Conservation (phyloP, 2,329 filamentous ascomycete species). For the Talaromyces amestolkiae region DNA sequence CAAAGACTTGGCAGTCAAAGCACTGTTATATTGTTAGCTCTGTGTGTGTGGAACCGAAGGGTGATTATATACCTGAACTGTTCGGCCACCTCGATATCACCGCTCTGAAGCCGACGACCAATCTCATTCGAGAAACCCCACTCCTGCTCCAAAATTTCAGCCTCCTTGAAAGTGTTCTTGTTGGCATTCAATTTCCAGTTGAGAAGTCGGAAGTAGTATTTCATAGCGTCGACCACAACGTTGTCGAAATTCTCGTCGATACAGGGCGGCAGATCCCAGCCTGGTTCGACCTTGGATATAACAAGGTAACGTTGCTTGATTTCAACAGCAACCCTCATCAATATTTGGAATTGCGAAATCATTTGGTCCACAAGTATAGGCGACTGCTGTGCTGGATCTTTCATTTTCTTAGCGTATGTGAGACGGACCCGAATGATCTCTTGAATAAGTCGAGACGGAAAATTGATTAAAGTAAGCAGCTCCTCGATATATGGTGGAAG, state of each 20-base stretch:
- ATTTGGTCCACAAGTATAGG: slow-evolving; percentile 95
- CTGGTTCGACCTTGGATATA: slow-evolving; percentile 80
- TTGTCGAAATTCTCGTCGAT: slow-evolving; percentile 96
- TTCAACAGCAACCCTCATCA: slow-evolving; percentile 84
- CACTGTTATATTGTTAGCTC: slow-evolving; percentile 43
- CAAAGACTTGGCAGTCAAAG: slow-evolving; percentile 87
- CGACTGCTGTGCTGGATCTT: slow-evolving; percentile 87
- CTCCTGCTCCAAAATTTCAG: slow-evolving; percentile 93
- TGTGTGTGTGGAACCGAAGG: background rate
- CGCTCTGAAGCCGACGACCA: slow-evolving; percentile 83
- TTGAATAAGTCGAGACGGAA: slow-evolving; percentile 90
- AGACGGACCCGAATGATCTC: slow-evolving; percentile 92
- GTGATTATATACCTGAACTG: slow-evolving; percentile 68
- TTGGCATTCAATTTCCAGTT: slow-evolving; percentile 97
- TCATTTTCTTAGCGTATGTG: slow-evolving; percentile 90
- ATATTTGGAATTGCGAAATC: slow-evolving; percentile 92
- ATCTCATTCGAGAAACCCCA: slow-evolving; percentile 98
- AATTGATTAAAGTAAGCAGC: slow-evolving; percentile 91
- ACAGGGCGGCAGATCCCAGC: slow-evolving; percentile 93
- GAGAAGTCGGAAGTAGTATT: slow-evolving; percentile 97
- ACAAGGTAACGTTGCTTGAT: slow-evolving; percentile 87
- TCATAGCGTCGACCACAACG: slow-evolving; percentile 85
- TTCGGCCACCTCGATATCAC: slow-evolving; percentile 94
- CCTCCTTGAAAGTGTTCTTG: slow-evolving; percentile 99
- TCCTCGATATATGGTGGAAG: slow-evolving; percentile 96